Evolutionary conservation across 2,329 filamentous ascomycete species (phyloP), one percentile per base, ranked within the genome.

Genomic region (Colletotrichum sansevieriae): DNA sequence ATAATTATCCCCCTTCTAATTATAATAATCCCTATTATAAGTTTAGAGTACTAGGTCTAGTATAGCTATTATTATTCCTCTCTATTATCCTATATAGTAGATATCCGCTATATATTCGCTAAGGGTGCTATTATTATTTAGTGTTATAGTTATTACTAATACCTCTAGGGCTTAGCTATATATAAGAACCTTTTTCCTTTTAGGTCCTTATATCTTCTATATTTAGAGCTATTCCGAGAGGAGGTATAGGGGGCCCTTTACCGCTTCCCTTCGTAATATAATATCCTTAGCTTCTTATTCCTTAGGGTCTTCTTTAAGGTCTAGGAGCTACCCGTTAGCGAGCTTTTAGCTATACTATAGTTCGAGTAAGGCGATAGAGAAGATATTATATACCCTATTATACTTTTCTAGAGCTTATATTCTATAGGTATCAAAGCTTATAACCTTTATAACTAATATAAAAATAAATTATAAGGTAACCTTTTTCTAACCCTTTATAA

Each of bases 331-430:
- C n/a, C 9, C 5, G 7, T 44, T 44, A 44, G 5, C n/a, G n/a
- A 8, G 41, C 12, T n/a, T 44, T 44, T 44, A 44, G 12, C 41
- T 44, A 44, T 44, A 44, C 13, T 44, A 44, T 13, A 44, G 41
- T 15, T 44, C n/a, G 13, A 44, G n/a, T 44, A 44, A 44, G 2
- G 5, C n/a, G n/a, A 44, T 44, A 13, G 6, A 44, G 5, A 44
- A n/a, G 5, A 44, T 44, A 44, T 44, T 44, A 44, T 44, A 44
- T n/a, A n/a, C 41, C n/a, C n/a, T n/a, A 37, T 44, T 44, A 44
- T 44, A 44, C n/a, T 44, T 44, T n/a, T 44, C 6, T 13, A 44
- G 41, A 44, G n/a, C 12, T n/a, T 44, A 44, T 44, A 44, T 18
- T 44, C 5, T 13, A 44, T 44, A 44, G 12, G 13, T n/a, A n/a